These are phyloP conservation scores for Eucalyptus leucophloia DNA, from an alignment of 345 rosid species.

Conservation along the genomic window DNA sequence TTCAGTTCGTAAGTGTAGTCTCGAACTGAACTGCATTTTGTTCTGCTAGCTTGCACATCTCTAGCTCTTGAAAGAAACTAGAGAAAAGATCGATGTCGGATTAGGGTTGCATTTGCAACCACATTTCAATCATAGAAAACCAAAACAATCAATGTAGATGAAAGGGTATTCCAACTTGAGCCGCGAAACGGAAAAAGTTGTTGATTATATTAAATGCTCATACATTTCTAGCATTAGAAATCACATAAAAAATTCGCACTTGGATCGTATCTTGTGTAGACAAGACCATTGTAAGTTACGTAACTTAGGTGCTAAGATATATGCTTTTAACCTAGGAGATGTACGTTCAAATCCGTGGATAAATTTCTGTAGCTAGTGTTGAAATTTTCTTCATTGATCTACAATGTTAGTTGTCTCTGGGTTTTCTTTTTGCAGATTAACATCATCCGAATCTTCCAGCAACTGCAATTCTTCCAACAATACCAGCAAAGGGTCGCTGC, in stretches of 20 bases:
- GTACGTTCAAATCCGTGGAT: background rate
- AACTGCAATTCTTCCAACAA: conserved; percentile 41
- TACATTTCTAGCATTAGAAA: background rate
- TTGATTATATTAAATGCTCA: background rate
- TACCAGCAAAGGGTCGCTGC: conserved; percentile 50
- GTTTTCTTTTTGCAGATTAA: conserved; percentile 28
- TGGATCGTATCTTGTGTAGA: background rate
- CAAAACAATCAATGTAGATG: background rate
- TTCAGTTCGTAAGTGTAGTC: background rate
- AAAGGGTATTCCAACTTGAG: background rate
- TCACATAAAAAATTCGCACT: background rate
- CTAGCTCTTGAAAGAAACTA: background rate
- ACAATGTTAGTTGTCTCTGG: background rate
- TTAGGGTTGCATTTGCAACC: background rate
- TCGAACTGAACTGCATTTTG: background rate
- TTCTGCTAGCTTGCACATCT: background rate
- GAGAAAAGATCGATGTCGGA: background rate
- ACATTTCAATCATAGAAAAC: background rate
- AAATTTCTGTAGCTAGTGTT: background rate
- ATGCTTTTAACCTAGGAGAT: background rate
- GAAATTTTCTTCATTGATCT: background rate
- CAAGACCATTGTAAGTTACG: background rate
- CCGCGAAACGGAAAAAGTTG: background rate
- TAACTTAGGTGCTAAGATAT: background rate
- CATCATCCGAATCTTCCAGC: conserved; percentile 47